Evolutionary conservation across 768 basidiomycete species (phyloP).

Genomic region (Naganishia friedmannii): DNA sequence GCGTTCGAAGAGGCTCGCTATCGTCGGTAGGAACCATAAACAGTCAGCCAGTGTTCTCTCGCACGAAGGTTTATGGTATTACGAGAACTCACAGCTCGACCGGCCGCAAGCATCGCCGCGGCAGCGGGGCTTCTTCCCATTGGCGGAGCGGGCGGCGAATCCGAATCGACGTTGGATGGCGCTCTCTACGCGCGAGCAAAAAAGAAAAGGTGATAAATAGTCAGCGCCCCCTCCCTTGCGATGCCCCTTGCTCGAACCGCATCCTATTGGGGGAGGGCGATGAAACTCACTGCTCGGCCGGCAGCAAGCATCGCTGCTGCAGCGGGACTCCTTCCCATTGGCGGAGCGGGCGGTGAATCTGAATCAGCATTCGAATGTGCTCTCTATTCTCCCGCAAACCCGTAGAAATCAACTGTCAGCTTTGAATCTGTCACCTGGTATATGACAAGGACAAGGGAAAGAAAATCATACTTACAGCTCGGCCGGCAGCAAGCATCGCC

Average conservation of each 20-base stretch:
- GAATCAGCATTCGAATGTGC: too few relatives aligned
- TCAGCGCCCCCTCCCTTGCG: too few relatives aligned
- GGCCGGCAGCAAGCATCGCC: conserved; percentile 33
- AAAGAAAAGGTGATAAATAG: not conserved
- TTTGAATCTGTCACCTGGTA: not conserved
- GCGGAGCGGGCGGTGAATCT: too few relatives aligned
- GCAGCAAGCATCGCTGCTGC: too few relatives aligned
- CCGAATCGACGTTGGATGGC: not conserved
- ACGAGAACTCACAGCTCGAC: conserved; percentile 30
- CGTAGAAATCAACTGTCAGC: too few relatives aligned
- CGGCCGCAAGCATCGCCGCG: conserved; percentile 33
- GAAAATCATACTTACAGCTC: conserved; percentile 28
- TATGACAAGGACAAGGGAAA: not conserved
- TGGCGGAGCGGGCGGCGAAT: conserved; percentile 41
- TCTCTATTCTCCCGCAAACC: too few relatives aligned
- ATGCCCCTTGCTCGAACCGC: too few relatives aligned
- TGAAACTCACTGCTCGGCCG: too few relatives aligned
- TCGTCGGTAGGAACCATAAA: not conserved
- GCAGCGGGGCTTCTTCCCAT: conserved; percentile 45
- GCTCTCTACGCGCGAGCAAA: not conserved
- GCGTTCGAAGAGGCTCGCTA: conserved; percentile 23
- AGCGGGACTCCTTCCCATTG: too few relatives aligned
- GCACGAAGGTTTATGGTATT: too few relatives aligned
- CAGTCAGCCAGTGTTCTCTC: too few relatives aligned
- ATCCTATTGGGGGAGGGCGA: too few relatives aligned